phyloP scores from a whole-genome alignment of 2,329 filamentous ascomycete genomes.

The Raffaelea deltoideospora region DNA sequence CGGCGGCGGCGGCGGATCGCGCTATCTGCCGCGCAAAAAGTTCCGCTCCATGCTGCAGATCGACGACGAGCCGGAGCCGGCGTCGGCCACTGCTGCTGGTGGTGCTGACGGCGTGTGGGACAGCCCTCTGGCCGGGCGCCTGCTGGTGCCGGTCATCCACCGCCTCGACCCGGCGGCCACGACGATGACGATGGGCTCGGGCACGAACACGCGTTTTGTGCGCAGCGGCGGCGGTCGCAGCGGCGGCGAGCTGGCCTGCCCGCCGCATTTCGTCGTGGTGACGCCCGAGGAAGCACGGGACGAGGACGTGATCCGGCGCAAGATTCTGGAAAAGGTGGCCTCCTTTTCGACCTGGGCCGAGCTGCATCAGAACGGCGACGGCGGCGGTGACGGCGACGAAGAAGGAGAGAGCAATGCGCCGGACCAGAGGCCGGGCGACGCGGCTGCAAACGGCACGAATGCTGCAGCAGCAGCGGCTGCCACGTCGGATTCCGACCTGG shows the following conservation, averaged over 20 bases:
- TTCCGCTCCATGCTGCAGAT: slow-evolving; percentile 35
- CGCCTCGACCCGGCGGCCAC: slow-evolving; percentile 23
- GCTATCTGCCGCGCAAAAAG: slow-evolving; percentile 28
- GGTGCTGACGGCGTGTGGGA: too few species aligned
- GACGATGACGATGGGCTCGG: slow-evolving; percentile 3
- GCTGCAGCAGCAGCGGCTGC: slow-evolving; percentile 1
- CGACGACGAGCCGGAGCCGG: slow-evolving; percentile 30
- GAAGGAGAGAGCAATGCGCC: not conserved
- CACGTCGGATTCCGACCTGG: slow-evolving; percentile 48
- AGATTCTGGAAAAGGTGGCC: slow-evolving; percentile 61
- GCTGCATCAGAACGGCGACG: slow-evolving; percentile 41
- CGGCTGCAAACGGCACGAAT: not conserved
- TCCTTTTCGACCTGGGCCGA: slow-evolving; percentile 60
- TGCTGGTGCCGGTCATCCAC: slow-evolving; percentile 60
- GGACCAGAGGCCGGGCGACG: too few species aligned
- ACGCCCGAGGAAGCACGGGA: slow-evolving; percentile 52
- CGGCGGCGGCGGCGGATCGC: too few species aligned
- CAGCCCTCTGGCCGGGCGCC: slow-evolving; percentile 44
- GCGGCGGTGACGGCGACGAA: not conserved
- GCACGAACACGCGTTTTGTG: too few species aligned
- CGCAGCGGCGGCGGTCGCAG: too few species aligned
- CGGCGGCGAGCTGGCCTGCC: slow-evolving; percentile 17
- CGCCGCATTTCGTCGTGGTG: slow-evolving; percentile 60
- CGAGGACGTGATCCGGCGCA: slow-evolving; percentile 61
- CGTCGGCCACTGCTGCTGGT: too few species aligned